Evolutionary conservation across 306 rosid genomes (phyloP), one percentile per base, ranked within the genome.

Genomic region (Rosa rugosa): DNA sequence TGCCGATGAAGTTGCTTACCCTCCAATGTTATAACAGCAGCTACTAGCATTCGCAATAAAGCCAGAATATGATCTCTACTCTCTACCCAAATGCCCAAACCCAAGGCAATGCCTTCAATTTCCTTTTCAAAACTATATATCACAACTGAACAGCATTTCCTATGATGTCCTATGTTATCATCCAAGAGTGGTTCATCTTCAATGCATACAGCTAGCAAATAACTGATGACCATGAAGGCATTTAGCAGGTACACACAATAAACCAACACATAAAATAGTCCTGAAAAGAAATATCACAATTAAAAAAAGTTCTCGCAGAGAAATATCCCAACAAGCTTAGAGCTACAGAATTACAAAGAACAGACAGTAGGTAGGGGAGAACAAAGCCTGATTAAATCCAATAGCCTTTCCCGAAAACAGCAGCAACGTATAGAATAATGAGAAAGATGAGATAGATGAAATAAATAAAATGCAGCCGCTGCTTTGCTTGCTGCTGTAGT

Each of bases 401-500:
- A 8, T n/a, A 56, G 31, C 12, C 63, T 18, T 22, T 2, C 59
- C 59, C 23, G 23, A 53, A n/a, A 22, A 56, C 2, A 20, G 11
- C 23, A n/a, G 59, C 23, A 4, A 23, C 10, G 1, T n/a, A 8
- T 27, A 56, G 27, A n/a, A 56, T 56, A 31, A 13, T 4, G 63
- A 56, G 63, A 56, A 56, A n/a, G 31, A 56, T 56, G 27, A 56
- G 27, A 10, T n/a, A n/a, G 27, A 56, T n/a, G 13, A 56, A 56
- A 56, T 56, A 56, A 3, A 56, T 56, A 56, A 17, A 27, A 56
- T 56, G 80, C 59, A 87, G 47, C 85, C 87, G 97, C 79, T 79
- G 96, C 83, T 90, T 90, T 77, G 82, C 81, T 57, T 87, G 88
- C 84, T 85, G 93, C 46, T 89, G 91, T 41, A 85, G 77, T 1